Evolutionary conservation across 2,329 filamentous ascomycete species (phyloP), one percentile per base, ranked within the genome.

Genomic region (Pseudogymnoascus sp.): DNA sequence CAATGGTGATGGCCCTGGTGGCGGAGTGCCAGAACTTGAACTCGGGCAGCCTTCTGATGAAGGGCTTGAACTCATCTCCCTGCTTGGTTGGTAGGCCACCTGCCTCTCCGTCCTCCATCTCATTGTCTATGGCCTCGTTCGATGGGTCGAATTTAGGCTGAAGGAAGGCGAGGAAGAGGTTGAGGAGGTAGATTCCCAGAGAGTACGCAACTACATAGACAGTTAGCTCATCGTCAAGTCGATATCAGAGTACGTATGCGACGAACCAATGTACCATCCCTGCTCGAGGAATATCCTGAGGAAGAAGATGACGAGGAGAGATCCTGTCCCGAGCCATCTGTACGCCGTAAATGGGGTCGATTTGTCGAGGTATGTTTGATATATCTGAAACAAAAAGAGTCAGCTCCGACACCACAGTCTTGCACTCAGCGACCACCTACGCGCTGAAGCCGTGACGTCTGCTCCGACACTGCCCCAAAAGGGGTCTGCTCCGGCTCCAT

Each of bases 21-120:
- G 93, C 92, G 72, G 90, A 89, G 80, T 97, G 91, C 95, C 95
- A 99, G 82, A 99, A 99, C 84, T 99, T 99, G 85, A 99, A 99
- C 79, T 99, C 95, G 63, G 95, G 95, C 23, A 99, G 86, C 66
- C 95, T 86, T 73, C 95, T 86, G 75, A 99, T 97, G 74, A 99
- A 99, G 3, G 95, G 95, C 68, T 92, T 87, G 82, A 99, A 99
- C 80, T 99, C 95, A 73, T 99, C 93, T 73, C 97, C 93, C 71
- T 91, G 87, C 80, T 96, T 97, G 64, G 92, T 97, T 23, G 95
- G 95, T 47, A 99, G 86, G 26, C 86, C 85, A 62, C 88, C 88
- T 29, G 86, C 86, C 14, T 91, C 84, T 66, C 95, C 95, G 71
- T 97, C 93, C 78, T 99, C 95, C 83, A 97, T 93, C 69, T 96